Conservation (phyloP, 1,139 yeast genomes). For the Lodderomyces pseudojiufengensis region DNA sequence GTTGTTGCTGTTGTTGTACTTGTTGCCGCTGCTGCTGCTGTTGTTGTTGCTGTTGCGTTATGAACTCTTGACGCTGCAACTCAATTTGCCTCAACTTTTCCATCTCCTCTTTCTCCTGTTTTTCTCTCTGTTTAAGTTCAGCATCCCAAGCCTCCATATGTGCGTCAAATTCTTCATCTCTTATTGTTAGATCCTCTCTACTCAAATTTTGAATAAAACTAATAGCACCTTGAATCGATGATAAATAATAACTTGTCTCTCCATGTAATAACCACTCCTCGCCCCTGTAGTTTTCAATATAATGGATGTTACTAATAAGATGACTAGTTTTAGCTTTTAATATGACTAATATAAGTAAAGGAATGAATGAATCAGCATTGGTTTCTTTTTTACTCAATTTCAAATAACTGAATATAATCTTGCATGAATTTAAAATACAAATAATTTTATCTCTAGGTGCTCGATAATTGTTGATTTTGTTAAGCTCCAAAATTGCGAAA, state of each 20-base stretch:
- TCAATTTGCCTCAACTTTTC: slow-evolving; percentile 6
- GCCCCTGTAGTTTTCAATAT: slow-evolving; percentile 79
- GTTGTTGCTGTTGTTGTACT: too few species aligned
- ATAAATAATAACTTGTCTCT: slow-evolving; percentile 83
- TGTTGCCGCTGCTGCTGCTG: slow-evolving; percentile 1
- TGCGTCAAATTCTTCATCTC: slow-evolving; percentile 51
- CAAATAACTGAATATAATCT: slow-evolving; percentile 83
- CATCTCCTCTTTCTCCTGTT: slow-evolving; percentile 5
- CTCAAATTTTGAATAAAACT: slow-evolving; percentile 65
- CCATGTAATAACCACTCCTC: slow-evolving; percentile 70
- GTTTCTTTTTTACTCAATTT: slow-evolving; percentile 67
- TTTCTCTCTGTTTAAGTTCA: slow-evolving; percentile 18
- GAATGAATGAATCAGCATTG: slow-evolving; percentile 92
- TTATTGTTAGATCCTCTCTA: slow-evolving; percentile 56
- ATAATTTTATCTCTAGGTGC: slow-evolving; percentile 95
- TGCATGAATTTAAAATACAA: slow-evolving; percentile 86
- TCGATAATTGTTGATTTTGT: slow-evolving; percentile 74
- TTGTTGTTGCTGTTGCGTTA: slow-evolving; percentile 1
- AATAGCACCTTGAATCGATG: slow-evolving; percentile 84
- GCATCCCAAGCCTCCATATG: slow-evolving; percentile 52
- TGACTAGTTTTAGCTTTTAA: slow-evolving; percentile 61
- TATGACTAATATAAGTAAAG: slow-evolving; percentile 76
- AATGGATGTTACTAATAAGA: slow-evolving; percentile 72
- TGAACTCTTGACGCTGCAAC: not conserved
- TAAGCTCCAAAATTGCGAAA: slow-evolving; percentile 68